Base-by-base conservation (phyloP, 164 flowering plant species). In the Liriodendron chinense region DNA sequence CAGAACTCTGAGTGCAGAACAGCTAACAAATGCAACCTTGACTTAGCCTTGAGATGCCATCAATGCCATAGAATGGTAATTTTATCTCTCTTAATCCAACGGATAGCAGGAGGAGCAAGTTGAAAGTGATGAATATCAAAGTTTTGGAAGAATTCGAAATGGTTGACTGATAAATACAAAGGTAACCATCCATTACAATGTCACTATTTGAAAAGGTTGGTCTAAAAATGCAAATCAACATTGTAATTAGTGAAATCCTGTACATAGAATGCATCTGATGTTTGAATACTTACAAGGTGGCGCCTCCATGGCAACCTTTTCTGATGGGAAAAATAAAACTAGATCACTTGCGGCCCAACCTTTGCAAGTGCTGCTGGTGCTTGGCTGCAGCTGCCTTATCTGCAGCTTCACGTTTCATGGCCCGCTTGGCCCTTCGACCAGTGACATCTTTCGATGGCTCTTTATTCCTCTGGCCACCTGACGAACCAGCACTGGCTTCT, bases 361-460 rank as follows among this genome's bases (percentile, higher is more conserved):
- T 88, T n/a, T 67, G 72, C 82, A 89, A 75, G 83, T 78, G 94
- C 80, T 82, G 82, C 75, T 85, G 81, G 69, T 86, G 96, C 74
- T 91, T 92, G 1, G 79, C 93, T 7, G 97, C 92, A 47, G 96
- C 96, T 0, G 94, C 97, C 82, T 85, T 91, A 74, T 92, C 90
- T 2, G 95, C 96, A 66, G 97, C 98, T 80, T 90, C 97, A 12
- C 97, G 94, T 81, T 91, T 94, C 75, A 89, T 78, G 0, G 98
- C 89, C 84, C 97, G 80, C 81, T 90, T 92, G 10, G 97, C 92
- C 24, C 94, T 87, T 21, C 93, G 83, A 2, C 93, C 97, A 1
- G 80, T 86, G 6, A 53, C 71, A 53, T 70, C 83, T 70, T 82
- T 84, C 0, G 75, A 78, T 14, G 70, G 79, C 70, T 85, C 88